phyloP scores from a whole-genome alignment of 768 basidiomycete genomes.

The Cantharellus anzutake region DNA sequence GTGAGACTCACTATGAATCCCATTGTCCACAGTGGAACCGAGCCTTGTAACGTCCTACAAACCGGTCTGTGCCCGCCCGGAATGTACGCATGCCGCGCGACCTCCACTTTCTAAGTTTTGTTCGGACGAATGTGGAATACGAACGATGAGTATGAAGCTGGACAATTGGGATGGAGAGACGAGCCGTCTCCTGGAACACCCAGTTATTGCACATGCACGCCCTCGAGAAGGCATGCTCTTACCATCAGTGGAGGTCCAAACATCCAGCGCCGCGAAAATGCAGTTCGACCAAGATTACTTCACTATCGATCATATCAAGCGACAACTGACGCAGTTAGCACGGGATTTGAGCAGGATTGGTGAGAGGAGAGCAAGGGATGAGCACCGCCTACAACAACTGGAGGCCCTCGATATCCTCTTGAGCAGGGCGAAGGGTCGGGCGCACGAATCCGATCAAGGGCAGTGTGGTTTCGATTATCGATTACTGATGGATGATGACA shows the following conservation, averaged over 20 bases:
- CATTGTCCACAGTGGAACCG: constrained; percentile 30
- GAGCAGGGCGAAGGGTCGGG: constrained; percentile 45
- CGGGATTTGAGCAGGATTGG: constrained; percentile 26
- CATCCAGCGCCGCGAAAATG: not conserved
- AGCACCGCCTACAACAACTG: constrained; percentile 42
- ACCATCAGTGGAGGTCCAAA: not conserved
- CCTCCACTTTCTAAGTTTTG: constrained; percentile 82
- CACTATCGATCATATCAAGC: constrained; percentile 22
- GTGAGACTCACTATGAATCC: constrained; percentile 8
- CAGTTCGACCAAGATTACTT: not conserved
- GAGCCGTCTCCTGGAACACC: not conserved
- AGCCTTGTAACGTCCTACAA: constrained; percentile 61
- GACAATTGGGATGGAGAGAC: constrained; percentile 4
- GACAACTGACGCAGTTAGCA: constrained; percentile 21
- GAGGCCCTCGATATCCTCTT: constrained; percentile 40
- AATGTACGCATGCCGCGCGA: constrained; percentile 66
- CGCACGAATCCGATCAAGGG: constrained; percentile 35
- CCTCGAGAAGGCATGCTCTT: not conserved
- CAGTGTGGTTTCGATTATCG: constrained; percentile 79
- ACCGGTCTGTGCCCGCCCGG: constrained; percentile 22
- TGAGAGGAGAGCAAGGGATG: constrained; percentile 39
- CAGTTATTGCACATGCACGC: not conserved
- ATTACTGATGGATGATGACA: constrained; percentile 64
- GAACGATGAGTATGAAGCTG: constrained; percentile 7
- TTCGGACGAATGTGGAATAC: constrained; percentile 67